Percentiles rank a stretch among this genome's conserved stretches.
Conservation (phyloP, 1,139 yeast species). For the Suhomyces yuchorum region DNA sequence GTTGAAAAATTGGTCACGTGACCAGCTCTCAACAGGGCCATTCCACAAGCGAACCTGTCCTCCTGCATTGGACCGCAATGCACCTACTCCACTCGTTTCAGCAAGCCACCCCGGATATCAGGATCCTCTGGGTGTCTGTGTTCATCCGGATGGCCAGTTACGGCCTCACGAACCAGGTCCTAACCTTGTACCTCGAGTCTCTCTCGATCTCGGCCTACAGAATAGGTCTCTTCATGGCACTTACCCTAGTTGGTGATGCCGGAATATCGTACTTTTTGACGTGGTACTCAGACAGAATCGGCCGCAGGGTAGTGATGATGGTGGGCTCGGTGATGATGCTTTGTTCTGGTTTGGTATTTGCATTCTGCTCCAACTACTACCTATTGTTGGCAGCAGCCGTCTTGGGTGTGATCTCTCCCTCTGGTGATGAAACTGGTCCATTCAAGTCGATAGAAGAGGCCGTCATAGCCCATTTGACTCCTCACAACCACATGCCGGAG, state of each 20-base stretch:
- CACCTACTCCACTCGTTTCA: constrained; percentile 28
- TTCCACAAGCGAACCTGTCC: too few species aligned
- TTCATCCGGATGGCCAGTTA: constrained; percentile 75
- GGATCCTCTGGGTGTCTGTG: constrained; percentile 69
- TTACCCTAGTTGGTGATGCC: constrained; percentile 81
- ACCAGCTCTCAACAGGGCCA: too few species aligned
- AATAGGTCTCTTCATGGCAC: constrained; percentile 82
- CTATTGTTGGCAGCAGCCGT: constrained; percentile 61
- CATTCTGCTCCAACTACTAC: constrained; percentile 50
- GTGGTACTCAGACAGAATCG: constrained; percentile 77
- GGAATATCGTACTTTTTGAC: constrained; percentile 69
- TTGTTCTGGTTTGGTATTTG: constrained; percentile 66
- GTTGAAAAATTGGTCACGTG: neutral
- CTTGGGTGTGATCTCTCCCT: constrained; percentile 74
- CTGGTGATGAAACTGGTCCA: constrained; percentile 93
- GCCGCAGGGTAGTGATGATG: constrained; percentile 67
- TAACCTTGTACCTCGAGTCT: constrained; percentile 66
- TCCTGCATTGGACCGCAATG: constrained; percentile 19
- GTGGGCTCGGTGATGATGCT: constrained; percentile 73
- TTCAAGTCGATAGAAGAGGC: constrained; percentile 89
- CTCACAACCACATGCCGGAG: constrained; percentile 65
- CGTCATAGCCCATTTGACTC: constrained; percentile 77
- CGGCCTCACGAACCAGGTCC: constrained; percentile 79
- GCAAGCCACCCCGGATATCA: constrained; percentile 52
- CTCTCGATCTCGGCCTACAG: constrained; percentile 56